Percentiles rank a stretch among this genome's conserved stretches.
Evolutionary conservation across 352 stramenopile species (phyloP).

Genomic region (Thraustochytrium striatum): DNA sequence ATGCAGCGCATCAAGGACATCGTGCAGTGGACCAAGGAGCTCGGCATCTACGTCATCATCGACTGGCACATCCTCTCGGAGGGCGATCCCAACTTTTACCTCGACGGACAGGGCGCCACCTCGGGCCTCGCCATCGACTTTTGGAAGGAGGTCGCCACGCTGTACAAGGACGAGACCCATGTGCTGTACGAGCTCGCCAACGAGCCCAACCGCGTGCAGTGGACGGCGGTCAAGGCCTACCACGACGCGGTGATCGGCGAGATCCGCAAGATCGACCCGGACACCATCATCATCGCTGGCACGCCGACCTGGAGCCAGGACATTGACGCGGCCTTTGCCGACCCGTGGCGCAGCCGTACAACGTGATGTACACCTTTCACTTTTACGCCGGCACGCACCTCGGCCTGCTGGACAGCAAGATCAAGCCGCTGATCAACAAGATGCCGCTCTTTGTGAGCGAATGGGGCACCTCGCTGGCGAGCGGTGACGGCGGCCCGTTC

Average conservation of each 20-base stretch:
- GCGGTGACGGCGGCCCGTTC: not conserved
- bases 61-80: too few relatives aligned
- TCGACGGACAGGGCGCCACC: not conserved
- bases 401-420: not conserved
- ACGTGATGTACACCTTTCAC: too few relatives aligned
- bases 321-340: not conserved
- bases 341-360: not conserved
- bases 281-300: not conserved
- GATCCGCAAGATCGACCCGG: too few relatives aligned
- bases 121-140: too few relatives aligned
- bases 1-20: conserved; percentile 3
- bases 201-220: conserved; percentile 29
- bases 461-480: too few relatives aligned
- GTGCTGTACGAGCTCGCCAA: conserved; percentile 48
- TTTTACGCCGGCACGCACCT: conserved; percentile 21
- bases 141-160: conserved; percentile 3
- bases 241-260: not conserved
- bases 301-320: conserved; percentile 4
- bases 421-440: not conserved
- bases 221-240: not conserved
- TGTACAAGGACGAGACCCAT: conserved; percentile 9
- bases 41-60: conserved; percentile 48
- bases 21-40: not conserved
- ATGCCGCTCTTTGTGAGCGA: not conserved
- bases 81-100: conserved; percentile 17